phyloP scores from a whole-genome alignment of 2,329 filamentous ascomycete genomes.

The Colletotrichum salicis region DNA sequence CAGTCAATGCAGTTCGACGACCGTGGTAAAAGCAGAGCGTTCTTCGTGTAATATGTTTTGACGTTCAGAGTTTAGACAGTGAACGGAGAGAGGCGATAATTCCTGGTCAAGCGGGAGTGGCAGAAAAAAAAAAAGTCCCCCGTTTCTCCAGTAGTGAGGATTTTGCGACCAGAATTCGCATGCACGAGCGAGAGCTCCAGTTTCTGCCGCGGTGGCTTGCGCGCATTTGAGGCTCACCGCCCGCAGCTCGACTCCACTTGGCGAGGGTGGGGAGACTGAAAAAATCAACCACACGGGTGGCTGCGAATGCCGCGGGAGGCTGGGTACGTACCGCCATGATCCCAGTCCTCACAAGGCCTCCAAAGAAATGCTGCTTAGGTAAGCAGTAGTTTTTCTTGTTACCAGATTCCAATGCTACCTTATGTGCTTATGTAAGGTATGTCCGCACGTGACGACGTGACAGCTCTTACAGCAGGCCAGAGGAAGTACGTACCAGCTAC shows the following conservation, averaged over 20 bases:
- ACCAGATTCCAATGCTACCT: not conserved
- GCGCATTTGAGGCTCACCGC: slow-evolving; percentile 32
- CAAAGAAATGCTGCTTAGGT: not conserved
- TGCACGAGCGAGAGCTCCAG: slow-evolving; percentile 33
- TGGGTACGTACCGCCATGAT: slow-evolving; percentile 8
- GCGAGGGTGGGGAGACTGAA: slow-evolving; percentile 24
- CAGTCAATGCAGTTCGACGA: slow-evolving; percentile 12
- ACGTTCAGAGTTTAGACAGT: not conserved
- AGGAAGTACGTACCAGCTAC: slow-evolving; percentile 16
- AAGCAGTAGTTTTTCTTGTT: not conserved
- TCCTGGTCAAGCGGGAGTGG: slow-evolving; percentile 18
- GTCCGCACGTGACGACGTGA: slow-evolving; percentile 14
- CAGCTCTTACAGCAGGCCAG: not conserved
- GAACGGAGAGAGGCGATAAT: not conserved
- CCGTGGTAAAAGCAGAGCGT: not conserved
- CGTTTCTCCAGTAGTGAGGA: slow-evolving; percentile 30
- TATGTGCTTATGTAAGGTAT: too few relatives aligned
- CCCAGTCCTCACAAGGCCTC: not conserved
- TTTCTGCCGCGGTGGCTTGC: slow-evolving; percentile 34
- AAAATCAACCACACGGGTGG: slow-evolving; percentile 31
- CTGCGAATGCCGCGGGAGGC: not conserved
- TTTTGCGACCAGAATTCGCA: slow-evolving; percentile 37
- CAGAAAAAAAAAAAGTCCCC: slow-evolving; percentile 12
- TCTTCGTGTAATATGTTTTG: not conserved
- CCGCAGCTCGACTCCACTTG: slow-evolving; percentile 26